Conservation (phyloP, 1,284 basidiomycete genomes). For the Inonotus obliquus region DNA sequence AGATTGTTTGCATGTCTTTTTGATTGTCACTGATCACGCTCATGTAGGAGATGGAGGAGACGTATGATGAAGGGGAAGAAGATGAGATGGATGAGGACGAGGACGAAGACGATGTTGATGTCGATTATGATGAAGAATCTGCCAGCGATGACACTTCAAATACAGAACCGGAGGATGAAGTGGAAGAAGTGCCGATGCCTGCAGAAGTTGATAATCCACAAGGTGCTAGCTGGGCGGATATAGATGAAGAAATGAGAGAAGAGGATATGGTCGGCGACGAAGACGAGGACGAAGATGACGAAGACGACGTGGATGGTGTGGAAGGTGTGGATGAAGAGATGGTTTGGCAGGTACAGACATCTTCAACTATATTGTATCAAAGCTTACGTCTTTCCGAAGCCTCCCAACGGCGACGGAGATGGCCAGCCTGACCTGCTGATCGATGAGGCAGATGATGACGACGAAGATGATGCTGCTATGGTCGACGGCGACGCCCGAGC, state of each 20-base stretch:
- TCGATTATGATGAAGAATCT: conserved; percentile 80
- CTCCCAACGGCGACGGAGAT: conserved; percentile 32
- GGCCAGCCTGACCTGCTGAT: conserved; percentile 49
- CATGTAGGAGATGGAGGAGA: conserved; percentile 76
- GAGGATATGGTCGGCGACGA: conserved; percentile 40
- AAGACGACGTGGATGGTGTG: conserved; percentile 51
- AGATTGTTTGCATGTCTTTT: conserved; percentile 31
- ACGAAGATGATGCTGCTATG: conserved; percentile 44
- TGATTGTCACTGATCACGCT: background rate
- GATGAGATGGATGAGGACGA: conserved; percentile 79
- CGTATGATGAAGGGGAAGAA: conserved; percentile 60
- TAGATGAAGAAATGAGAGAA: conserved; percentile 57
- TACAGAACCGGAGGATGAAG: conserved; percentile 63
- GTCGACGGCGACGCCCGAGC: conserved; percentile 38
- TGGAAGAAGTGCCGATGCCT: conserved; percentile 35
- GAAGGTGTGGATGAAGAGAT: conserved; percentile 47
- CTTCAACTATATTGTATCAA: background rate
- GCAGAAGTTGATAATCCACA: conserved; percentile 24
- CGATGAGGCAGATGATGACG: conserved; percentile 45
- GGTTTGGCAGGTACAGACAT: conserved; percentile 54
- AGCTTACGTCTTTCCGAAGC: background rate
- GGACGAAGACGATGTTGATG: conserved; percentile 80
- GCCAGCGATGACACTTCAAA: conserved; percentile 75
- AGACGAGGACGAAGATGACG: conserved; percentile 40
- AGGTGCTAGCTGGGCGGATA: conserved; percentile 40